Conservation (phyloP, 208 protist species). For the Leishmania martiniquensis region DNA sequence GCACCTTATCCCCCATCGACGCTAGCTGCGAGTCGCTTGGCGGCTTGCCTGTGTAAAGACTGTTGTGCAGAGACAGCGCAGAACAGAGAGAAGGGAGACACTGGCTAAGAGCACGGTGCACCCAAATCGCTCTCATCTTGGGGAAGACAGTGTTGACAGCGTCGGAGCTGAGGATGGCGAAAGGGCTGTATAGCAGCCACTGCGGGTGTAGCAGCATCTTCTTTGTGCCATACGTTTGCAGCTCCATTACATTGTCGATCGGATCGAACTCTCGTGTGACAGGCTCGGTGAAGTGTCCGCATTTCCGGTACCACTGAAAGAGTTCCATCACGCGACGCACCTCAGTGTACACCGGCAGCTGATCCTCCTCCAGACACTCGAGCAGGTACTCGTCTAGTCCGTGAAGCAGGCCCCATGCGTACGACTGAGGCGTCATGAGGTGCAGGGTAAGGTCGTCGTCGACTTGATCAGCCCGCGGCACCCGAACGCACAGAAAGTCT, state of each 20-base stretch:
- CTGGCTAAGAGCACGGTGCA: constrained; percentile 86
- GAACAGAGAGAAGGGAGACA: constrained; percentile 90
- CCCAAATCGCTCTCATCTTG: constrained; percentile 81
- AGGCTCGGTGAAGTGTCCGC: constrained; percentile 79
- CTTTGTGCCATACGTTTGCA: constrained; percentile 82
- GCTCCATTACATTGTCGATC: constrained; percentile 83
- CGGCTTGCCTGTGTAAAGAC: constrained; percentile 88
- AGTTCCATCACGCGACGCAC: constrained; percentile 75
- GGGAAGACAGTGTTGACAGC: constrained; percentile 72
- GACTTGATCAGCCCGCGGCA: constrained; percentile 59
- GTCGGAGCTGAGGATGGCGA: constrained; percentile 80
- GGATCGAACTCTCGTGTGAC: constrained; percentile 73
- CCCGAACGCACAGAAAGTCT: constrained; percentile 77
- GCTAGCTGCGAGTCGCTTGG: constrained; percentile 83
- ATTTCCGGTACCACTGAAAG: constrained; percentile 89
- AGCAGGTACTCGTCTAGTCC: constrained; percentile 91
- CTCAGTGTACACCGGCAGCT: constrained; percentile 72
- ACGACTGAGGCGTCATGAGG: constrained; percentile 85
- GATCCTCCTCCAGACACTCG: constrained; percentile 87
- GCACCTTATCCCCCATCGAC: constrained; percentile 85
- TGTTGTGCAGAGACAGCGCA: constrained; percentile 82
- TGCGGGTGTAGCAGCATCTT: constrained; percentile 52
- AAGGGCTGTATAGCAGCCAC: constrained; percentile 88
- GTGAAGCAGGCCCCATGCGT: constrained; percentile 88
- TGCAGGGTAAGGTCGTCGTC: constrained; percentile 90